Evolutionary conservation across 306 rosid species (phyloP), one percentile per base, ranked within the genome.

Genomic region (Acacia crassicarpa): DNA sequence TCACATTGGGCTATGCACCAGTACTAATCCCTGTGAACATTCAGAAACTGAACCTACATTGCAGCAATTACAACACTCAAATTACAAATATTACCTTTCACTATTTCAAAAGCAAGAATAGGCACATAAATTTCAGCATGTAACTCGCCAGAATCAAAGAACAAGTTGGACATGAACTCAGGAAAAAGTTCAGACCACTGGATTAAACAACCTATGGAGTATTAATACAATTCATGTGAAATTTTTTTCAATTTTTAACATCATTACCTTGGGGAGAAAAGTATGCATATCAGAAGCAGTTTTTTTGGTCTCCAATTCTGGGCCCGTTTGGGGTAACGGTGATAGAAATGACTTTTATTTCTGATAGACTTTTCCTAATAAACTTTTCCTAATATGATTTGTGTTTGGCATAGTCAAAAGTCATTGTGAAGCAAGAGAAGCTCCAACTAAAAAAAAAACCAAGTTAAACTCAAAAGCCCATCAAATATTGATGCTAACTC

Each of bases 61-160:
- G 12, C 43, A 25, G 25, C 16, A 20, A 43, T 16, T 49, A 3
- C 56, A 30, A 25, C 63, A 72, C 46, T 72, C 66, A 71, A 43
- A 59, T 33, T 41, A 80, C 35, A 84, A 72, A 30, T 10, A 63
- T 12, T 92, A 95, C 98, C 98, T 88, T 91, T 90, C 32, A 69
- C 76, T 41, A 91, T 91, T 90, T 88, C 91, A 80, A 40, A 66
- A 85, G 97, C 89, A 41, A 95, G 91, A 51, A 98, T 93, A 33
- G 98, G 98, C 74, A 95, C 95, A 79, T 95, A 93, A 67, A 95
- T 58, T 81, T 97, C 99, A 68, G 95, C 99, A 84, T 89, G 93
- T 14, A 97, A 95, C 89, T 93, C 97, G 85, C 98, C 99, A 19
- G 92, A 65, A 68, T 93, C 89, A 78, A 87, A 95, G 75, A 95